Conservation (phyloP, 2,329 filamentous ascomycete species). For the Aspergillus aculeatus region DNA sequence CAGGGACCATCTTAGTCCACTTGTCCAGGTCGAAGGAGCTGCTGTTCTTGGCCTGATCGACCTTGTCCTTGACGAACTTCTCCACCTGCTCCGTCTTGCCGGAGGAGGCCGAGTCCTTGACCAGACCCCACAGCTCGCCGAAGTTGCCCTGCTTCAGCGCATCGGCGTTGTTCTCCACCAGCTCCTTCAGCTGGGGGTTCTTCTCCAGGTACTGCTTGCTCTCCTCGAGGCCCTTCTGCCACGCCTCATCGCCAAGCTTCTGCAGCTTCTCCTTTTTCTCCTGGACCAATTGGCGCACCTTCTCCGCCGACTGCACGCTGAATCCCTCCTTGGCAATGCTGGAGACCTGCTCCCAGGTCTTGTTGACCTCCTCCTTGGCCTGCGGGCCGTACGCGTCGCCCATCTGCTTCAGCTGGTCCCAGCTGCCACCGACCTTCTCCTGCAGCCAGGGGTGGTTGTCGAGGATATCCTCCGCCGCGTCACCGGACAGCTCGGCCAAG, state of each 20-base stretch:
- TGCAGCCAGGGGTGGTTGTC: slow-evolving; percentile 73
- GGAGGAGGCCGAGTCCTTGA: slow-evolving; percentile 61
- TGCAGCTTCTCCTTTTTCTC: slow-evolving; percentile 68
- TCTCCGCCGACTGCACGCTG: slow-evolving; percentile 51
- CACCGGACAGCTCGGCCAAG: slow-evolving; percentile 61
- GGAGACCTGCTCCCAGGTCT: slow-evolving; percentile 66
- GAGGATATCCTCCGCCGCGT: slow-evolving; percentile 63
- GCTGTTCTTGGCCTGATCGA: slow-evolving; percentile 59
- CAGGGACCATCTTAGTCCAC: slow-evolving; percentile 65
- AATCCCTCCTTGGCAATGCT: slow-evolving; percentile 64
- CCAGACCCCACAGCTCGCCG: slow-evolving; percentile 61
- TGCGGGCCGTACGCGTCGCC: slow-evolving; percentile 70
- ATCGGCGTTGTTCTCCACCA: slow-evolving; percentile 69
- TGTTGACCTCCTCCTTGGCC: slow-evolving; percentile 72
- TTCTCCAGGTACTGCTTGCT: slow-evolving; percentile 72
- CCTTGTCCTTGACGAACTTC: slow-evolving; percentile 59
- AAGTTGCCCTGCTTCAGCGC: slow-evolving; percentile 66
- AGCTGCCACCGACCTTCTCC: slow-evolving; percentile 66
- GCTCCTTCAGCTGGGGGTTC: slow-evolving; percentile 71
- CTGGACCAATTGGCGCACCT: slow-evolving; percentile 61
- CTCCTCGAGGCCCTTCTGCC: slow-evolving; percentile 69
- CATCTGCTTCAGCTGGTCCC: slow-evolving; percentile 68
- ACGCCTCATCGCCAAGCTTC: slow-evolving; percentile 69
- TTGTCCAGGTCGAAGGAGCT: slow-evolving; percentile 54
- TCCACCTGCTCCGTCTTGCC: slow-evolving; percentile 61